Evolutionary conservation across 2,329 filamentous ascomycete genomes (phyloP).

Genomic region (Ascocoryne sarcoides): DNA sequence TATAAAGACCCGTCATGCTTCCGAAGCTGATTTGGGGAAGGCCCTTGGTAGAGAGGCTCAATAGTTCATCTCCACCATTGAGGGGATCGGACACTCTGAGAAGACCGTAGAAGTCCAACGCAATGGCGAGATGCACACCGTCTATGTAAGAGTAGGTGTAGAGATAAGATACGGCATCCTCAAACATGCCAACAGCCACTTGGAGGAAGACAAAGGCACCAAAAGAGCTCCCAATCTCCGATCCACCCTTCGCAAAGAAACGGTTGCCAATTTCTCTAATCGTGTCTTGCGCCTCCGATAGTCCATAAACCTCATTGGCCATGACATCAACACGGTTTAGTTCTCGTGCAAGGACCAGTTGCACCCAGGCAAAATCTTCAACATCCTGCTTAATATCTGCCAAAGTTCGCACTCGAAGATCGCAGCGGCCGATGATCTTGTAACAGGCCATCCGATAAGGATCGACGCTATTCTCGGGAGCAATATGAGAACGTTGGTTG

Average conservation of each 20-base stretch:
- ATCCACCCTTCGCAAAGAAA: slow-evolving; percentile 74
- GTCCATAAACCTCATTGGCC: slow-evolving; percentile 56
- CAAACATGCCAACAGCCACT: slow-evolving; percentile 83
- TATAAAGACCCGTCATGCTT: slow-evolving; percentile 89
- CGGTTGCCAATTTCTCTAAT: slow-evolving; percentile 84
- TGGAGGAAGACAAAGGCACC: slow-evolving; percentile 93
- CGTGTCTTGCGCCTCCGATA: slow-evolving; percentile 63
- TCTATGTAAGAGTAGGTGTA: slow-evolving; percentile 89
- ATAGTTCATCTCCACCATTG: slow-evolving; percentile 61
- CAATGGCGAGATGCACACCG: slow-evolving; percentile 89
- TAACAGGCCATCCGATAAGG: slow-evolving; percentile 96
- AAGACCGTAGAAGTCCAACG: slow-evolving; percentile 80
- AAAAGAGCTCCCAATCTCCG: slow-evolving; percentile 64
- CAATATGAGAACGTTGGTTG: slow-evolving; percentile 73
- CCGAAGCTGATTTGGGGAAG: slow-evolving; percentile 88
- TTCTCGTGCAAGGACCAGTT: slow-evolving; percentile 61
- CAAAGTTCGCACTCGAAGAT: slow-evolving; percentile 54
- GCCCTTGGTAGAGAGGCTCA: slow-evolving; percentile 57
- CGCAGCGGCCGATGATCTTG: slow-evolving; percentile 84
- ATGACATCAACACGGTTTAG: slow-evolving; percentile 55
- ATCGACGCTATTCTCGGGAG: slow-evolving; percentile 79
- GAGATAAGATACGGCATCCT: slow-evolving; percentile 84
- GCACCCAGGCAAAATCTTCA: slow-evolving; percentile 65
- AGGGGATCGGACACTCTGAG: slow-evolving; percentile 78
- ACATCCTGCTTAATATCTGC: slow-evolving; percentile 50